phyloP scores from a whole-genome alignment of 768 basidiomycete species.

The Russula vinacea region DNA sequence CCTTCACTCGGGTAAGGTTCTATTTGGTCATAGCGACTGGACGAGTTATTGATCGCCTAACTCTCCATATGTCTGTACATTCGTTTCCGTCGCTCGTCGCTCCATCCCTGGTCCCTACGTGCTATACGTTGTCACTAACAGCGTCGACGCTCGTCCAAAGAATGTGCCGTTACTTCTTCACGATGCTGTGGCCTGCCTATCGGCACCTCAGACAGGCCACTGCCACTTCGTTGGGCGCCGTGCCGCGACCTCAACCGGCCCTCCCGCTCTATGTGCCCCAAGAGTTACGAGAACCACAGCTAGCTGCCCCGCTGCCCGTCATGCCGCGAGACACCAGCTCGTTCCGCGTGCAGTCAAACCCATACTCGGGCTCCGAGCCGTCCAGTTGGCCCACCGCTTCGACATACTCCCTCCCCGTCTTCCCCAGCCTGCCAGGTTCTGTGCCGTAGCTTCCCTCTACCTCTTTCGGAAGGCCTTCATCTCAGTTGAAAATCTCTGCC shows the following conservation, averaged over 20 bases:
- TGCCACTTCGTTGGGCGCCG: background rate
- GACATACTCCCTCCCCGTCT: background rate
- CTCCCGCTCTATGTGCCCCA: slow-evolving; percentile 12
- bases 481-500: background rate
- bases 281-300: slow-evolving; percentile 10
- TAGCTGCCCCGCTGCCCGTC: slow-evolving; percentile 9
- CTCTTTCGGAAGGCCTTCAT: background rate
- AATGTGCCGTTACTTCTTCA: slow-evolving; percentile 14
- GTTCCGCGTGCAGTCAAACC: slow-evolving; percentile 23
- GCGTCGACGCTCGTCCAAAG: slow-evolving; percentile 10
- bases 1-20: slow-evolving; percentile 3
- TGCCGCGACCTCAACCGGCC: background rate
- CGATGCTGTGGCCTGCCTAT: slow-evolving; percentile 12
- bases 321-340: slow-evolving; percentile 20
- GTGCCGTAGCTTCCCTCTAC: background rate
- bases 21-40: background rate
- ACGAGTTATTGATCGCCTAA: background rate
- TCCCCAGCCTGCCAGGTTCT: background rate
- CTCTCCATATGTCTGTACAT: background rate
- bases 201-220: slow-evolving; percentile 12
- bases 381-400: background rate
- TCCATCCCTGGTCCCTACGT: too few species aligned
- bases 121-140: background rate
- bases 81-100: background rate
- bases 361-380: slow-evolving; percentile 5